These are phyloP conservation scores for Crithidia expoeki DNA, from an alignment of 208 protist genomes.

Conservation along the genomic window DNA sequence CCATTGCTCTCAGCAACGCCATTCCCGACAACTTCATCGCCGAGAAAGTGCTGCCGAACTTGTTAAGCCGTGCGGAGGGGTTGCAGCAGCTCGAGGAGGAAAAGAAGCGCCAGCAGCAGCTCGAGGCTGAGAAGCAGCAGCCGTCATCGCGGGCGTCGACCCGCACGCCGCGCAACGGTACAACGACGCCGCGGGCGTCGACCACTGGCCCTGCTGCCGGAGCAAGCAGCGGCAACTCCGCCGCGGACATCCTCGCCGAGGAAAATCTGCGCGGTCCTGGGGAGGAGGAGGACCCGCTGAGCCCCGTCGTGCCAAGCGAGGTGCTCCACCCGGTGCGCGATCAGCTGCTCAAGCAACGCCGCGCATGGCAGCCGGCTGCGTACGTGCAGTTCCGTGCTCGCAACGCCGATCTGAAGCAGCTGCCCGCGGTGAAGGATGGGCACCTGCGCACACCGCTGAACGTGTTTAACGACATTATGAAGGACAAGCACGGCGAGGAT, in stretches of 20 bases:
- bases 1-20: conserved; percentile 53
- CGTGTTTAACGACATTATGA: conserved; percentile 80
- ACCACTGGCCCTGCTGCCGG: not conserved
- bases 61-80: conserved; percentile 64
- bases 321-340: conserved; percentile 62
- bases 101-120: conserved; percentile 42
- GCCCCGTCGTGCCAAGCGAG: conserved; percentile 55
- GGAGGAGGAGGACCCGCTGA: conserved; percentile 81
- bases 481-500: conserved; percentile 55
- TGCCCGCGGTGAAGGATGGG: conserved; percentile 66
- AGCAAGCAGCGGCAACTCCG: conserved; percentile 3
- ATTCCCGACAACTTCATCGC: conserved; percentile 64
- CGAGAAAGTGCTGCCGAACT: conserved; percentile 58
- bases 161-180: conserved; percentile 38
- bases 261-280: conserved; percentile 42
- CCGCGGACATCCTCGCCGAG: conserved; percentile 36
- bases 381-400: conserved; percentile 53
- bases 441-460: conserved; percentile 74
- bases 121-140: conserved; percentile 25
- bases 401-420: conserved; percentile 51
- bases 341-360: conserved; percentile 47
- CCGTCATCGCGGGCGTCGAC: conserved; percentile 34
- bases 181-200: conserved; percentile 30
- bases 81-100: conserved; percentile 57
- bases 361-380: conserved; percentile 40